Evolutionary conservation across 208 protist genomes (phyloP).

Genomic region (Novymonas esmeraldas): DNA sequence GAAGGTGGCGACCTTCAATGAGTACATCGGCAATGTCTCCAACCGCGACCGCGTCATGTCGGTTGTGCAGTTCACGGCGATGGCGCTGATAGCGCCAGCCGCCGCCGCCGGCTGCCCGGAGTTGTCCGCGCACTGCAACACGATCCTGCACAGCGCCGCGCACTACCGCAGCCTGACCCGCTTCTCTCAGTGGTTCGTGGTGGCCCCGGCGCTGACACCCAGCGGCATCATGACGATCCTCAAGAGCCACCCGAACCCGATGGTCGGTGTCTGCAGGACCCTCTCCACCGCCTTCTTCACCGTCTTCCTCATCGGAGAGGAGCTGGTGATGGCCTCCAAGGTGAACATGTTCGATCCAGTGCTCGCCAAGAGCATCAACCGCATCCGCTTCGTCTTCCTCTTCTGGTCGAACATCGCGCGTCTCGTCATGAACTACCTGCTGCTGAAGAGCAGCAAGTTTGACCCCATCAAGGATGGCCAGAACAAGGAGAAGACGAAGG

Average conservation of each 20-base stretch:
- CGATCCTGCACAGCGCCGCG: constrained; percentile 53
- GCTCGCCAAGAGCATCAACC: constrained; percentile 51
- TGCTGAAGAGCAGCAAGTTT: constrained; percentile 50
- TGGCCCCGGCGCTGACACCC: constrained; percentile 59
- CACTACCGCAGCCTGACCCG: constrained; percentile 80
- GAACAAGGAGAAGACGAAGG: constrained; percentile 49
- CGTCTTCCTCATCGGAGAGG: constrained; percentile 78
- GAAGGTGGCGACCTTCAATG: constrained; percentile 51
- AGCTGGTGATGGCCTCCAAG: constrained; percentile 69
- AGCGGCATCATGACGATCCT: constrained; percentile 44
- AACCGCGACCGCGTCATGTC: constrained; percentile 76
- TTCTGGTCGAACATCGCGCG: constrained; percentile 88
- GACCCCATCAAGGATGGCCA: constrained; percentile 43
- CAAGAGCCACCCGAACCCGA: constrained; percentile 36
- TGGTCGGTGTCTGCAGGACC: constrained; percentile 56
- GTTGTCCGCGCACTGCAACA: constrained; percentile 49
- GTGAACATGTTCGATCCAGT: constrained; percentile 39
- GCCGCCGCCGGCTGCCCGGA: constrained; percentile 35
- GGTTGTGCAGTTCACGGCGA: constrained; percentile 63
- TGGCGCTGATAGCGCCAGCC: constrained; percentile 56
- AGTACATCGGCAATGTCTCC: constrained; percentile 50
- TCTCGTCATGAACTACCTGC: constrained; percentile 63
- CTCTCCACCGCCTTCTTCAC: constrained; percentile 69
- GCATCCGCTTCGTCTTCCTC: constrained; percentile 77
- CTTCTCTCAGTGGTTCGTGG: constrained; percentile 70